These are phyloP conservation scores for Leishmania tarentolae DNA, from an alignment of 208 protist species.

Conservation along the genomic window DNA sequence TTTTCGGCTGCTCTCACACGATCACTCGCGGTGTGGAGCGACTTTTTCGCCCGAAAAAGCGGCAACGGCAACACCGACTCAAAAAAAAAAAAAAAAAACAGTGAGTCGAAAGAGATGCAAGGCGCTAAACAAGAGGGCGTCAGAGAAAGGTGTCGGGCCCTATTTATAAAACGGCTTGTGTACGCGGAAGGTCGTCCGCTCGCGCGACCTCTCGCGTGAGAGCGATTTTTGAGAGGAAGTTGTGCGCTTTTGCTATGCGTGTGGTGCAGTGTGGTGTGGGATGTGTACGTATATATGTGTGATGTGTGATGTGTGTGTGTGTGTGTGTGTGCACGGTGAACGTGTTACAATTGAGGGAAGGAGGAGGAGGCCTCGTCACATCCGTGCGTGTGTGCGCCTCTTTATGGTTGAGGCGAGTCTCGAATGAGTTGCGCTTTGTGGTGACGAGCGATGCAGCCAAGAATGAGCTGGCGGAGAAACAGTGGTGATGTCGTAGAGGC, in stretches of 20 bases:
- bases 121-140: neutral
- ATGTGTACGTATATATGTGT: neutral
- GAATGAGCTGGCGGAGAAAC: neutral
- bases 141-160: neutral
- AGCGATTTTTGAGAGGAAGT: neutral
- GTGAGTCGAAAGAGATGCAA: neutral
- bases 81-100: neutral
- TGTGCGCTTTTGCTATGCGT: no score
- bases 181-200: neutral
- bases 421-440: neutral
- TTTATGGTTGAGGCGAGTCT: neutral
- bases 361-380: slow-evolving; percentile 2
- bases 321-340: neutral
- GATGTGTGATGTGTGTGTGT: slow-evolving; percentile 4
- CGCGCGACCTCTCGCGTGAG: neutral
- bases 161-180: neutral
- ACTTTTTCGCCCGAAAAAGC: neutral
- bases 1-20: neutral
- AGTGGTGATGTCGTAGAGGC: neutral
- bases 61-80: neutral
- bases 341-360: neutral
- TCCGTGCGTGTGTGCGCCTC: slow-evolving; percentile 18
- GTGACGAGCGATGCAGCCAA: neutral
- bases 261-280: no score
- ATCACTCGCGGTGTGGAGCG: neutral